A percentile compares a stretch with the other conserved stretches of the same genome.
phyloP scores from a whole-genome alignment of 129 eudicot species.

The Rutidosis leptorrhynchoides region DNA sequence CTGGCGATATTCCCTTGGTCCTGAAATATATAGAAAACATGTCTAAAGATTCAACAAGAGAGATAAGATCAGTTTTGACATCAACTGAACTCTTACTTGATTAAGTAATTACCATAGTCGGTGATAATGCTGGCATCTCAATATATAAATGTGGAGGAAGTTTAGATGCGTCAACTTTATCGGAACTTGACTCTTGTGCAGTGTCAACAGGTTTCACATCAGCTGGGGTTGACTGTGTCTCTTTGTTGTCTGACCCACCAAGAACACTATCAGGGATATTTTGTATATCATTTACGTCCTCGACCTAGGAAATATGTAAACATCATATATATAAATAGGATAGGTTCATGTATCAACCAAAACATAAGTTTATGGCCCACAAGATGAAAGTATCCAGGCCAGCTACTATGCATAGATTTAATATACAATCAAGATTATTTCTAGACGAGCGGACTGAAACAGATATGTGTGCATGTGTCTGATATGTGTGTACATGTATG shows the following conservation, averaged over 20 bases:
- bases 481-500: not conserved
- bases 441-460: not conserved
- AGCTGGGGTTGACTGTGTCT: conserved; percentile 42
- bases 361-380: not conserved
- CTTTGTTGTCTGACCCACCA: conserved; percentile 55
- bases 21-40: conserved; percentile 36
- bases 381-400: not conserved
- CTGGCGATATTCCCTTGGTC: conserved; percentile 80
- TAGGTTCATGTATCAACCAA: not conserved
- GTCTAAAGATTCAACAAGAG: conserved; percentile 11
- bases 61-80: conserved; percentile 17
- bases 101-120: conserved; percentile 71
- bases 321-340: conserved; percentile 14
- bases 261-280: conserved; percentile 60
- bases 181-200: conserved; percentile 46
- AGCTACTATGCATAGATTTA: not conserved
- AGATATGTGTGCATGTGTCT: not conserved
- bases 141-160: conserved; percentile 89
- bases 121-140: conserved; percentile 96
- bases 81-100: conserved; percentile 6
- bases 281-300: conserved; percentile 58
- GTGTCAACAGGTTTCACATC: conserved; percentile 33
- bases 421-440: not conserved
- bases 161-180: conserved; percentile 51
- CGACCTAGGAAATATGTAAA: conserved; percentile 50